Evolutionary conservation across 2,329 filamentous ascomycete genomes (phyloP).

Genomic region (Pseudogymnoascus sp.): DNA sequence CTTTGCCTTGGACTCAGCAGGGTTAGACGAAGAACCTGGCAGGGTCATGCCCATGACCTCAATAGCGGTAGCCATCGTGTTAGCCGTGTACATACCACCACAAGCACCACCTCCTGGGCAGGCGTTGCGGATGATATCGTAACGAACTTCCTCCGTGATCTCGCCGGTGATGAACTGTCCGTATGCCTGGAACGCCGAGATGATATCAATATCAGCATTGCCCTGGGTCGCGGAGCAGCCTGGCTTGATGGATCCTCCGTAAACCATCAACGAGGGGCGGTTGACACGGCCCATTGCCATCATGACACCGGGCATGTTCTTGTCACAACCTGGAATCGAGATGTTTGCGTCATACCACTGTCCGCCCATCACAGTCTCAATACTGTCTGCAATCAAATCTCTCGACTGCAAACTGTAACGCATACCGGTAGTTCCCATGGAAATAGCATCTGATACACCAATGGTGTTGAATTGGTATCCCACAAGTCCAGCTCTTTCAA

Average conservation of each 20-base stretch:
- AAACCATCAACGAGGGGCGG: constrained; percentile 92
- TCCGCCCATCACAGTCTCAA: constrained; percentile 97
- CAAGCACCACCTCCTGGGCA: constrained; percentile 79
- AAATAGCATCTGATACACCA: constrained; percentile 93
- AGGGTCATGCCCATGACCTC: constrained; percentile 69
- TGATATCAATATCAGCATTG: constrained; percentile 75
- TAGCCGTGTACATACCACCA: constrained; percentile 77
- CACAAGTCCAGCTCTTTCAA: constrained; percentile 68
- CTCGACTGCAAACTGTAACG: constrained; percentile 87
- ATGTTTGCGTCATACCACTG: constrained; percentile 99
- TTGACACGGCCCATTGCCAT: constrained; percentile 95
- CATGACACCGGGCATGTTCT: constrained; percentile 94
- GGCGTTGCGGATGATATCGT: constrained; percentile 88
- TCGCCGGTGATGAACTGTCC: constrained; percentile 88
- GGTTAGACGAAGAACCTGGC: constrained; percentile 73
- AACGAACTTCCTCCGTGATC: constrained; percentile 83
- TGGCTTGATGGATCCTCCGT: constrained; percentile 87
- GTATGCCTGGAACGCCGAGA: constrained; percentile 96
- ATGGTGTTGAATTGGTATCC: constrained; percentile 99
- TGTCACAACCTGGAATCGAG: constrained; percentile 94
- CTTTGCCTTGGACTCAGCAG: constrained; percentile 66
- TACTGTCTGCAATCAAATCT: constrained; percentile 94
- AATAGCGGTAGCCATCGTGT: constrained; percentile 68
- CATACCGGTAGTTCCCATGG: constrained; percentile 98
- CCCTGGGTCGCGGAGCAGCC: constrained; percentile 72